Evolutionary conservation across 2,329 filamentous ascomycete genomes (phyloP), one percentile per base, ranked within the genome.

Genomic region (Ascochyta fabae): DNA sequence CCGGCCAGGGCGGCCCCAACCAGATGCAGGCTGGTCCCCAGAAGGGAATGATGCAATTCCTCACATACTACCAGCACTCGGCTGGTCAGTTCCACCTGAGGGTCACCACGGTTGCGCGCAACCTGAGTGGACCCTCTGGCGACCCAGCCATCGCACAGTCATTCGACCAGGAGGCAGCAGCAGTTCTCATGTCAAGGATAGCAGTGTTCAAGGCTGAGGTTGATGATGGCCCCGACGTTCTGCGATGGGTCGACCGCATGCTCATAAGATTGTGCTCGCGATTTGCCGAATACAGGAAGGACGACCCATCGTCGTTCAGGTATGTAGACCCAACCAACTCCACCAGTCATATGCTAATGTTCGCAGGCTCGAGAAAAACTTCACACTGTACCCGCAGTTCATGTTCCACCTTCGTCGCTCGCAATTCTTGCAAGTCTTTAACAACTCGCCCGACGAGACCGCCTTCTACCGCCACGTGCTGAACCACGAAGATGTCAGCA

Each of bases 121-220:
- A 93, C 70, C 82, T 99, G 53, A 96, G 92, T 73, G 93, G 95
- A 3, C 95, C 95, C 12, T 91, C 93, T 40, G 95, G 95, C 34
- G 95, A 99, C 73, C 93, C 94, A 24, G 91, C 93, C 8, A 91
- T 99, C 66, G 93, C 95, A 7, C 94, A 97, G 69, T 97, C 94
- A 0, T 99, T 99, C 74, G 95, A 99, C 66, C 95, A 99, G 76
- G 95, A 99, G 81, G 95, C 95, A 39, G 93, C 95, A 3, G 95
- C 95, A 22, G 95, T 98, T 16, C 85, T 99, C 40, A 99, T 99
- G 95, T 96, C 94, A n/a, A 86, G 95, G 63, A 99, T 99, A 76
- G 95, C 95, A 8, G 95, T 98, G 44, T 99, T 96, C 83, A 99
- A 98, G 81, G 93, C 95, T 1, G 95, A 99, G 74, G 93, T 98